Conservation (phyloP, 164 flowering plant species). For the Chimonanthus salicifolius region DNA sequence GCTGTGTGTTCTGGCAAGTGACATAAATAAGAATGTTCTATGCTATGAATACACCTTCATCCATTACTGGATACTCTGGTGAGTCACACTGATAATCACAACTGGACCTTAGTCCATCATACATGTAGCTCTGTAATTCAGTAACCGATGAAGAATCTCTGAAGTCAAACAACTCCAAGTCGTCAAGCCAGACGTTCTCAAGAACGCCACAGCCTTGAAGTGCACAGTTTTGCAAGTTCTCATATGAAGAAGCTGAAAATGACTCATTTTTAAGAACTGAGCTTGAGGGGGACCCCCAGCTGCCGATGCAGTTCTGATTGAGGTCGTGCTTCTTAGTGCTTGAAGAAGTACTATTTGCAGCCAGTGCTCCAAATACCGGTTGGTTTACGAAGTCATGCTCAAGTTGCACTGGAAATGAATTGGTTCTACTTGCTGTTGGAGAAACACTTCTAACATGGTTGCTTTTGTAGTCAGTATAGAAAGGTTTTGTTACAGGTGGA, state of each 20-base stretch:
- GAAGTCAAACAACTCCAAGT: slow-evolving; percentile 29
- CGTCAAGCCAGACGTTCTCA: slow-evolving; percentile 31
- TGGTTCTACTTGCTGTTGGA: slow-evolving; percentile 10
- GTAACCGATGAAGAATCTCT: slow-evolving; percentile 27
- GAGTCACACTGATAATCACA: slow-evolving; percentile 37
- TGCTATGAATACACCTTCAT: slow-evolving; percentile 56
- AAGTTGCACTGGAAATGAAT: slow-evolving; percentile 23
- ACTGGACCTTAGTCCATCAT: slow-evolving; percentile 39
- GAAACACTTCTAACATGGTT: slow-evolving; percentile 10
- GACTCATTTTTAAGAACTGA: slow-evolving; percentile 23
- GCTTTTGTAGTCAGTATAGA: slow-evolving; percentile 18
- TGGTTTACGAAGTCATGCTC: slow-evolving; percentile 15
- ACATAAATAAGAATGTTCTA: slow-evolving; percentile 19
- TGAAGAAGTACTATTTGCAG: slow-evolving; percentile 11
- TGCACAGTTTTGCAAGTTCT: slow-evolving; percentile 30
- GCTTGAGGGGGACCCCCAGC: slow-evolving; percentile 27
- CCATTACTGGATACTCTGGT: slow-evolving; percentile 41
- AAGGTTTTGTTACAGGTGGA: slow-evolving; percentile 22
- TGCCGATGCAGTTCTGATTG: slow-evolving; percentile 18
- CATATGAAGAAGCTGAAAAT: slow-evolving; percentile 23
- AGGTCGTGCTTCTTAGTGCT: slow-evolving; percentile 21
- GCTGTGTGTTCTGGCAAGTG: slow-evolving; percentile 7
- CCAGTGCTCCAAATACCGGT: slow-evolving; percentile 26
- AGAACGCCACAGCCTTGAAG: slow-evolving; percentile 37
- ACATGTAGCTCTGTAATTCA: slow-evolving; percentile 32